phyloP scores from a whole-genome alignment of 441 rosid genomes.

The Dalechampia spathulata region DNA sequence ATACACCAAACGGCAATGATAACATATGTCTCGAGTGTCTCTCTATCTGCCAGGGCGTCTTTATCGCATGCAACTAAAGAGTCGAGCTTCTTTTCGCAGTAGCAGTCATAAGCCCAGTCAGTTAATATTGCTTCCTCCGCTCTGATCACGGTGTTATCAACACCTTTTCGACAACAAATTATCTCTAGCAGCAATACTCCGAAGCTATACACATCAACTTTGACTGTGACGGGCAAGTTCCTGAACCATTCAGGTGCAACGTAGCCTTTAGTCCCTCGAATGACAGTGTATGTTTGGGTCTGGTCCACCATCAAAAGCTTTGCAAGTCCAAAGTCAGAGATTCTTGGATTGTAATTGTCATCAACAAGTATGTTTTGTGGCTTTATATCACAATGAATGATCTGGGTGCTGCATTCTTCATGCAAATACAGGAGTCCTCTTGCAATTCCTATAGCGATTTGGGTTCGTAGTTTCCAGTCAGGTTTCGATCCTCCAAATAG shows the following conservation, averaged over 20 bases:
- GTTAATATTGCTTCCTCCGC: not conserved
- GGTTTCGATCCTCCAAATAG: constrained; percentile 10
- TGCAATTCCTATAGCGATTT: constrained; percentile 14
- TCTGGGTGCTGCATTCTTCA: constrained; percentile 21
- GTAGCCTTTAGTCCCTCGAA: constrained; percentile 6
- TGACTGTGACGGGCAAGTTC: not conserved
- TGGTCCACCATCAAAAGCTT: constrained; percentile 6
- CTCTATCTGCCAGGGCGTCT: not conserved
- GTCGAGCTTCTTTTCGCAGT: not conserved
- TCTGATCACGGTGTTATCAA: not conserved
- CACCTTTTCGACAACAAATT: constrained; percentile 1
- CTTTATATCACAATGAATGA: constrained; percentile 21
- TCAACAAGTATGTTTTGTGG: constrained; percentile 6
- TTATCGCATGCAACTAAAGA: not conserved
- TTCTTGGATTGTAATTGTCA: not conserved
- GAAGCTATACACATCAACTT: constrained; percentile 2
- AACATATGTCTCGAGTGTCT: not conserved
- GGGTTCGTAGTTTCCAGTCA: constrained; percentile 11
- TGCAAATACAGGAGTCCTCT: constrained; percentile 19
- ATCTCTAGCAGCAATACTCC: constrained; percentile 2
- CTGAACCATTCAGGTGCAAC: not conserved
- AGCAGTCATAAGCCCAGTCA: not conserved
- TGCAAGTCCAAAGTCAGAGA: constrained; percentile 4
- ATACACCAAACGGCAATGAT: constrained; percentile 6
- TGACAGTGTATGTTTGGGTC: not conserved